Evolutionary conservation across 2,329 filamentous ascomycete species (phyloP).

Genomic region (Pseudocercospora cruenta): DNA sequence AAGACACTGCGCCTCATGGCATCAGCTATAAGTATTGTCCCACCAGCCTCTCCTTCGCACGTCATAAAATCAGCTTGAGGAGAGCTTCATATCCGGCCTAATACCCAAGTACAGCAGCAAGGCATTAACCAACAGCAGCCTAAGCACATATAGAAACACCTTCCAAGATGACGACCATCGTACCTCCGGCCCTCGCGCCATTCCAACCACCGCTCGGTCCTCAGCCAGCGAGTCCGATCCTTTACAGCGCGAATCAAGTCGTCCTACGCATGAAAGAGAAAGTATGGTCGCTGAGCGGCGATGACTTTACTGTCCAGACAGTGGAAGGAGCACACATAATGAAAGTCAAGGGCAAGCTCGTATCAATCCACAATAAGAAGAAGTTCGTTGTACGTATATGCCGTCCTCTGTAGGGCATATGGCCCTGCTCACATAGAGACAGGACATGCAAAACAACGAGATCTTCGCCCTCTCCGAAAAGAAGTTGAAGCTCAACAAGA

Average conservation of each 20-base stretch:
- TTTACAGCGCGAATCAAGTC: slow-evolving; percentile 37
- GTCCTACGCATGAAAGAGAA: slow-evolving; percentile 59
- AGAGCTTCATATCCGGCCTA: background rate
- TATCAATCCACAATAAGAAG: slow-evolving; percentile 60
- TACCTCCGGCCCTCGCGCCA: slow-evolving; percentile 22
- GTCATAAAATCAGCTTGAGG: background rate
- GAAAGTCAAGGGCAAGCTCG: slow-evolving; percentile 59
- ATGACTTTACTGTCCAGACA: slow-evolving; percentile 66
- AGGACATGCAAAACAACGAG: slow-evolving; percentile 54
- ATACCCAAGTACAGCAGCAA: background rate
- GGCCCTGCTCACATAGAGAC: background rate
- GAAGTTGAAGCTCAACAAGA: slow-evolving; percentile 55
- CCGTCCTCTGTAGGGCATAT: background rate
- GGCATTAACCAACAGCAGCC: background rate
- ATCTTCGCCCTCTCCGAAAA: slow-evolving; percentile 64
- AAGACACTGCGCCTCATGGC: background rate
- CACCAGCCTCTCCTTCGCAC: background rate
- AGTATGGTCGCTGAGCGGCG: slow-evolving; percentile 63
- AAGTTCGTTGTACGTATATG: slow-evolving; percentile 47
- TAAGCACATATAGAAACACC: background rate
- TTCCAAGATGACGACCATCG: slow-evolving; percentile 1
- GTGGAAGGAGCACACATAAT: slow-evolving; percentile 58
- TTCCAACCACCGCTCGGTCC: slow-evolving; percentile 38
- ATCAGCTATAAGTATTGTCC: background rate
- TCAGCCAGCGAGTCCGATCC: slow-evolving; percentile 28